Conservation (phyloP, 768 basidiomycete genomes). For the Hydnomerulius pinastri region DNA sequence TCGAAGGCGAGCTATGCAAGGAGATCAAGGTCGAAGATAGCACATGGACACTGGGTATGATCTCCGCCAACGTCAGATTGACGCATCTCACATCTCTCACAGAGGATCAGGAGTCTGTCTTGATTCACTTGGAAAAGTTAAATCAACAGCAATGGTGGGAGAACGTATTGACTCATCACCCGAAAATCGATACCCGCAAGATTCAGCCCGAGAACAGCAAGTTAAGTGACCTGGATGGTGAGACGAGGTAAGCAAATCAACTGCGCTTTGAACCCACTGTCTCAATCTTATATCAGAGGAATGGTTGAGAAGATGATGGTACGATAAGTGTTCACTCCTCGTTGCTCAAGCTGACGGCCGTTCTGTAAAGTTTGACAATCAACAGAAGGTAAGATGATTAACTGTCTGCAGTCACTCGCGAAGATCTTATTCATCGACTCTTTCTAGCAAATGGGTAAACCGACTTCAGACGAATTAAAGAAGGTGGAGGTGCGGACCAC, state of each 20-base stretch:
- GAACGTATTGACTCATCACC: constrained; percentile 91
- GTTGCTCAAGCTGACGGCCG: constrained; percentile 8
- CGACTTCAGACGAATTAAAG: constrained; percentile 91
- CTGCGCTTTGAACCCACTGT: not conserved
- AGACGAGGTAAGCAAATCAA: constrained; percentile 70
- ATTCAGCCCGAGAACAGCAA: constrained; percentile 96
- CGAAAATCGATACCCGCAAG: constrained; percentile 95
- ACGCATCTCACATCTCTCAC: constrained; percentile 9
- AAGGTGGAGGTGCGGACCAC: constrained; percentile 72
- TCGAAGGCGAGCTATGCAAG: constrained; percentile 89
- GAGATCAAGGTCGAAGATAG: constrained; percentile 97
- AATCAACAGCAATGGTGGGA: constrained; percentile 97
- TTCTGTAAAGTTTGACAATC: constrained; percentile 43
- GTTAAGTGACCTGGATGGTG: constrained; percentile 92
- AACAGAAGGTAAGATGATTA: constrained; percentile 38
- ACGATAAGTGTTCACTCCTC: constrained; percentile 27
- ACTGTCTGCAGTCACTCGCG: not conserved
- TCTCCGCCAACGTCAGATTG: not conserved
- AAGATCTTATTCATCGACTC: constrained; percentile 1
- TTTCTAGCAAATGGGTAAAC: constrained; percentile 88
- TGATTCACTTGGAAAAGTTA: constrained; percentile 83
- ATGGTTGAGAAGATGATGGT: constrained; percentile 99
- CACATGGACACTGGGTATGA: constrained; percentile 91
- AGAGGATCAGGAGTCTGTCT: constrained; percentile 79
- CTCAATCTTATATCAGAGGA: constrained; percentile 50